phyloP scores from a whole-genome alignment of 2,329 filamentous ascomycete genomes.

The Stachybotrys elegans region DNA sequence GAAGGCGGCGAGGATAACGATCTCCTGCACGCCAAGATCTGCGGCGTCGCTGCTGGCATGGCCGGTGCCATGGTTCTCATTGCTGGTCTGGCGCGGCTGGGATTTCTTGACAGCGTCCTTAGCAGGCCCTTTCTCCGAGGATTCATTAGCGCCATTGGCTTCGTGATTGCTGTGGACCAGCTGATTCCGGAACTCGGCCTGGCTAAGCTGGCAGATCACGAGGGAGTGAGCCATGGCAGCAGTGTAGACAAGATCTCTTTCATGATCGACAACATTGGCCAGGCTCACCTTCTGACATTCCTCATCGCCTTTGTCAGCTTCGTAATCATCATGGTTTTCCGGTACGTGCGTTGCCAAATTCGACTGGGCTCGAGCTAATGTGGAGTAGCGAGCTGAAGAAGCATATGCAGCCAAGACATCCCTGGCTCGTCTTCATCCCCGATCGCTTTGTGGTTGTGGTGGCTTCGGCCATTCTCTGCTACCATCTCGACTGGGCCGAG shows the following conservation, averaged over 20 bases:
- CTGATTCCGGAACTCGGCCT: constrained; percentile 87
- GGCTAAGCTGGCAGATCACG: constrained; percentile 55
- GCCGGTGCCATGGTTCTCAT: constrained; percentile 85
- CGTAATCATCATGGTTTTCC: constrained; percentile 81
- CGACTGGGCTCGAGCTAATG: too few relatives aligned
- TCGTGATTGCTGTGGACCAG: constrained; percentile 94
- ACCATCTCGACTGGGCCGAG: constrained; percentile 70
- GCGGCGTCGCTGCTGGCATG: constrained; percentile 82
- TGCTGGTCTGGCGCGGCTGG: constrained; percentile 77
- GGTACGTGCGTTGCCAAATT: constrained; percentile 51
- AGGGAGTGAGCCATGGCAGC: constrained; percentile 73
- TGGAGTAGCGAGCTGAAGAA: constrained; percentile 81
- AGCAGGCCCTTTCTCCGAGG: constrained; percentile 88
- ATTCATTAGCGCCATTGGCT: constrained; percentile 95
- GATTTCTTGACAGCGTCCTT: constrained; percentile 90
- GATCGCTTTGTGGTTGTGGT: constrained; percentile 90
- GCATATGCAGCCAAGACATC: constrained; percentile 71
- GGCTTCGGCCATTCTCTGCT: constrained; percentile 74
- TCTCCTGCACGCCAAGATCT: constrained; percentile 70
- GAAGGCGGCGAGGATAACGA: constrained; percentile 60
- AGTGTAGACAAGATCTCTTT: constrained; percentile 83
- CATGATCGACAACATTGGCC: constrained; percentile 59
- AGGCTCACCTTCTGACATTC: constrained; percentile 70
- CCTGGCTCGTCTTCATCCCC: constrained; percentile 79
- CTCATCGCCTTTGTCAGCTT: constrained; percentile 77